Percentiles rank a stretch among this genome's conserved stretches.
Evolutionary conservation across 192 early-diverging fungal genomes (phyloP).

Genomic region (Funneliformis mosseae): DNA sequence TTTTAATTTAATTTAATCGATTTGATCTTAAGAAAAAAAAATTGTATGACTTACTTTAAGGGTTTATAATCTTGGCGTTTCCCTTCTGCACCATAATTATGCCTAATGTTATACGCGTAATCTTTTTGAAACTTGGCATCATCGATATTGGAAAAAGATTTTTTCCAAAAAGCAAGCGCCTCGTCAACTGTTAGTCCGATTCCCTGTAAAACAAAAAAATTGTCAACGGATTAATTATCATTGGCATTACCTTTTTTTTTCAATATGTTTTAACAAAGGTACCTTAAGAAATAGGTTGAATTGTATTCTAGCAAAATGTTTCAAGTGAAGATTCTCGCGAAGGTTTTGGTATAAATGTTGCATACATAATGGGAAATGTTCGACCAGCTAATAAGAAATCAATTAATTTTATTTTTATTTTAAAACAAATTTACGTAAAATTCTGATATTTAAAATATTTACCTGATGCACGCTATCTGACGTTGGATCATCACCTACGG

Average conservation of each 20-base stretch:
- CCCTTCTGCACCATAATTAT: slow-evolving; percentile 96
- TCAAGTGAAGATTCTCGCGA: slow-evolving; percentile 74
- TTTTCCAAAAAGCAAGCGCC: slow-evolving; percentile 90
- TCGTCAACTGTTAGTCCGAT: slow-evolving; percentile 88
- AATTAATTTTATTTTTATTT: not conserved
- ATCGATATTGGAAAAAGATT: slow-evolving; percentile 74
- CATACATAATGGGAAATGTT: slow-evolving; percentile 94
- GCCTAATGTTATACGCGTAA: slow-evolving; percentile 93
- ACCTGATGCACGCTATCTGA: slow-evolving; percentile 70
- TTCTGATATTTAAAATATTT: slow-evolving; percentile 16
- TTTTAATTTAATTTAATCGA: slow-evolving; percentile 1
- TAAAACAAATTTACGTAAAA: not conserved
- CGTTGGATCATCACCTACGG: slow-evolving; percentile 56
- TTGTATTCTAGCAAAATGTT: slow-evolving; percentile 88
- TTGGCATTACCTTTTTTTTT: not conserved
- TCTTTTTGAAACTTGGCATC: slow-evolving; percentile 93
- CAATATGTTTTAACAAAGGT: not conserved
- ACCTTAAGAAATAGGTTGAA: slow-evolving; percentile 92
- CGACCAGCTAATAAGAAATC: slow-evolving; percentile 45
- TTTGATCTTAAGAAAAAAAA: not conserved
- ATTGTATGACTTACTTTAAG: slow-evolving; percentile 52
- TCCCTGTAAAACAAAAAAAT: slow-evolving; percentile 46
- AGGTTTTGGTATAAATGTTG: slow-evolving; percentile 74
- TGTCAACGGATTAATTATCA: too few species aligned
- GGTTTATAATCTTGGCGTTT: slow-evolving; percentile 78